A percentile compares a stretch with the other conserved stretches of the same genome.
Evolutionary conservation across 108 stramenopile genomes (phyloP).

Genomic region (Cyclostephanos tholiformis): DNA sequence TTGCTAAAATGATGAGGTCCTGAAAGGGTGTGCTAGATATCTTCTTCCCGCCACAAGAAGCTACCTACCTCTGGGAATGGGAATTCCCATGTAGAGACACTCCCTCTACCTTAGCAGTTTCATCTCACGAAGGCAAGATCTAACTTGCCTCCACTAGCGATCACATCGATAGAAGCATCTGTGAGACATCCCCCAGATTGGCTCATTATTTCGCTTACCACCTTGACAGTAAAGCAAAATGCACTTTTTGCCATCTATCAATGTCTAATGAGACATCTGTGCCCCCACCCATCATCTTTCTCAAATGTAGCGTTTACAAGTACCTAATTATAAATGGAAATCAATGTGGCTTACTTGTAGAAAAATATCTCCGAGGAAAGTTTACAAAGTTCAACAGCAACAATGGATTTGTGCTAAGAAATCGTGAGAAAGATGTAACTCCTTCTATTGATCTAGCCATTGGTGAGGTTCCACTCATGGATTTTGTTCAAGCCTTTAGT

Average conservation of each 20-base stretch:
- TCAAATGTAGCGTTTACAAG: constrained; percentile 47
- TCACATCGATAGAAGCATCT: no score
- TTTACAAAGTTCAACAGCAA: constrained; percentile 63
- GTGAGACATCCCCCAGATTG: no score
- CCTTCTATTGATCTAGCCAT: constrained; percentile 35
- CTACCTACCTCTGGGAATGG: no score
- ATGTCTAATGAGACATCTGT: constrained; percentile 22
- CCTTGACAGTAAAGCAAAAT: no score
- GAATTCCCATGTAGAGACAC: no score
- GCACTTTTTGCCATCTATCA: no score
- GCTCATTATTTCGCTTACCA: no score
- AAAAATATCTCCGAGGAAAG: constrained; percentile 49
- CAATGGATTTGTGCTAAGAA: constrained; percentile 50
- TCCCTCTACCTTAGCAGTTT: no score
- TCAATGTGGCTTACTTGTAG: constrained; percentile 40
- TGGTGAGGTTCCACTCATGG: constrained; percentile 35
- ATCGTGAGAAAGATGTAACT: constrained; percentile 1
- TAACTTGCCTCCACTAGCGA: no score
- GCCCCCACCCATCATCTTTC: constrained; percentile 45
- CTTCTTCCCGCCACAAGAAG: no score
- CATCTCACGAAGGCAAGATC: no score
- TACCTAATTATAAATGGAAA: constrained; percentile 26
- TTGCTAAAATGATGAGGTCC: constrained; percentile 15
- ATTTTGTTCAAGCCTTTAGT: constrained; percentile 50
- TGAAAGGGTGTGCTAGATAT: no score